These are phyloP conservation scores for Ceratocystis alfenasii DNA, from an alignment of 2,329 filamentous ascomycete species.

Conservation along the genomic window DNA sequence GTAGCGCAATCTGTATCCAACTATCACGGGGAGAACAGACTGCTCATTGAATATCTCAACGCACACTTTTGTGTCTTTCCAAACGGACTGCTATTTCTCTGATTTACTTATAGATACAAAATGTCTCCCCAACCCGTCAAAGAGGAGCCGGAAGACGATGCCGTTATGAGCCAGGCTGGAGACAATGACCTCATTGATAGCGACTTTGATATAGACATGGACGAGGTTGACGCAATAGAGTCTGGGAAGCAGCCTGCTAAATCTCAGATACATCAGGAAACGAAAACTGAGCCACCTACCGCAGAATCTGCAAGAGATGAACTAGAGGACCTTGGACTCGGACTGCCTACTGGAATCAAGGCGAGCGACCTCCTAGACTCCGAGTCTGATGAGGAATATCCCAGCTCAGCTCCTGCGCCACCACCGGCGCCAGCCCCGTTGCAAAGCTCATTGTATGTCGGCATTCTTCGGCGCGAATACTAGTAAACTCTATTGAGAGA, in stretches of 20 bases:
- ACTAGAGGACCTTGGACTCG: conserved; percentile 27
- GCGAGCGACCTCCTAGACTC: conserved; percentile 44
- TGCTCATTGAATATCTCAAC: too few relatives aligned
- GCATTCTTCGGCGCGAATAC: background rate
- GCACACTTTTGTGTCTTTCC: background rate
- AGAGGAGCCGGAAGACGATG: conserved; percentile 27
- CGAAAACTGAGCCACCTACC: background rate
- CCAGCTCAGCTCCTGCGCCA: conserved; percentile 29
- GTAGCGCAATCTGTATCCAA: too few relatives aligned
- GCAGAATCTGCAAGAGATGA: conserved; percentile 37
- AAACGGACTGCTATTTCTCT: background rate
- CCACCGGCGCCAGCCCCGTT: conserved; percentile 32
- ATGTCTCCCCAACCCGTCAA: conserved; percentile 12
- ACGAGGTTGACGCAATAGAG: conserved; percentile 24
- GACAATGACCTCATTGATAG: conserved; percentile 21
- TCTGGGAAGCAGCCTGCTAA: conserved; percentile 18
- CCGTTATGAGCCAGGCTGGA: conserved; percentile 30
- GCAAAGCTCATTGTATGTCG: conserved; percentile 18
- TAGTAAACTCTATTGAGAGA: background rate
- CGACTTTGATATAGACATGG: conserved; percentile 23
- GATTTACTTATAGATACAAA: background rate
- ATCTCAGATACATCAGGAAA: background rate
- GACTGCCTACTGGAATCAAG: conserved; percentile 14
- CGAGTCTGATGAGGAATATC: conserved; percentile 51
- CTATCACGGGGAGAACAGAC: too few relatives aligned